Evolutionary conservation across 108 stramenopile species (phyloP).

Genomic region (Nitzschia sp.): DNA sequence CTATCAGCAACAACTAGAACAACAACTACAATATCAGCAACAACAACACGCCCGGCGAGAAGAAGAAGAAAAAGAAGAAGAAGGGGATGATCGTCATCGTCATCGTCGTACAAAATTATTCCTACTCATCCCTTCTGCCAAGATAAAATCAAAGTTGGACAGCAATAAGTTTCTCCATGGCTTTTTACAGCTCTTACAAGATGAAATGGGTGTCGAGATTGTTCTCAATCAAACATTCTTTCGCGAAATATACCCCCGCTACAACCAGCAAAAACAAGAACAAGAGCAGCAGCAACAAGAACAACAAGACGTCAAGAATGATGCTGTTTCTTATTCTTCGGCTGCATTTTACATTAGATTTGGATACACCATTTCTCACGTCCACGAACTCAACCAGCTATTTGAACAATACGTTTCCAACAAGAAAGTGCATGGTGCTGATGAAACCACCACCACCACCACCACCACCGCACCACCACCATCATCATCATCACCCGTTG

Average conservation of each 20-base stretch:
- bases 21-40: neutral
- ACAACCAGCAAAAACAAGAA: no score
- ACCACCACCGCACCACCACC: neutral
- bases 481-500: no score
- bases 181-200: slow-evolving; percentile 17
- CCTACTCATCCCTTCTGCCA: neutral
- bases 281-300: no score
- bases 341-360: neutral
- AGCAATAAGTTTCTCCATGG: slow-evolving; percentile 30
- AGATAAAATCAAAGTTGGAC: neutral
- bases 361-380: slow-evolving; percentile 28
- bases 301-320: no score
- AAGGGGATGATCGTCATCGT: no score
- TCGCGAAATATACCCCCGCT: neutral
- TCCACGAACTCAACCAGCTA: slow-evolving; percentile 17
- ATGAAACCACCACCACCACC: no score
- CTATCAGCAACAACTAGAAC: slow-evolving; percentile 16
- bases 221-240: neutral
- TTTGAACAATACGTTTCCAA: neutral
- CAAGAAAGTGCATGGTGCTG: no score
- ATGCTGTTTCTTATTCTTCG: neutral
- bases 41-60: no score
- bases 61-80: no score
- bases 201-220: slow-evolving; percentile 7
- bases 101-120: no score